Evolutionary conservation across 345 rosid genomes (phyloP).

Genomic region (Salix caprea): DNA sequence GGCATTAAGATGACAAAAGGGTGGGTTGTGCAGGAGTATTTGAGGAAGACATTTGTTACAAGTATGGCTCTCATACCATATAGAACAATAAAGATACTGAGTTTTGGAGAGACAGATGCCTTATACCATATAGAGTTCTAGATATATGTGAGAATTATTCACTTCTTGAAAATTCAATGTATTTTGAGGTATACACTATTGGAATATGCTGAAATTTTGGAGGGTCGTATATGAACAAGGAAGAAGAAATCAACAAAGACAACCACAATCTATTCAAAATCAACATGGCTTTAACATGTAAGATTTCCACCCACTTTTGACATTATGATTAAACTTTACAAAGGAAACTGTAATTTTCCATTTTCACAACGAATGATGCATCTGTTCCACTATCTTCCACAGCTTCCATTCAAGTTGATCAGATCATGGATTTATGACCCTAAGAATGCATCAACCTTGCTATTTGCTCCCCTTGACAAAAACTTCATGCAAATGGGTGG

Average conservation of each 20-base stretch:
- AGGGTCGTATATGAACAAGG: neutral
- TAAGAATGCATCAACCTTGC: neutral
- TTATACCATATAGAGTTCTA: too few relatives aligned
- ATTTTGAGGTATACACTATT: too few relatives aligned
- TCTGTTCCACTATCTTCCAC: neutral
- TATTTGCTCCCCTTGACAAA: conserved; percentile 14
- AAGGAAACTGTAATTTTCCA: neutral
- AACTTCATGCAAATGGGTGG: conserved; percentile 50
- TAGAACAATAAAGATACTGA: too few relatives aligned
- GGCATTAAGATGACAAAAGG: too few relatives aligned
- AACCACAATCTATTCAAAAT: neutral
- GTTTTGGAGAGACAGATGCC: too few relatives aligned
- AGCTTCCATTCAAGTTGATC: neutral
- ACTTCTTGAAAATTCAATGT: too few relatives aligned
- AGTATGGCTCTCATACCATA: too few relatives aligned
- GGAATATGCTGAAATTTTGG: too few relatives aligned
- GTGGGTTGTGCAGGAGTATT: too few relatives aligned
- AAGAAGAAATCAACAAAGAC: neutral
- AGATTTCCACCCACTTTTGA: too few relatives aligned
- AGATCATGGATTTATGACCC: neutral
- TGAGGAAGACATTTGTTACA: too few relatives aligned
- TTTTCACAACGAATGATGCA: neutral
- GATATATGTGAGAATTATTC: too few relatives aligned
- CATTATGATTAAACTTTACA: neutral
- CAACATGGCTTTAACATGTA: neutral